These are phyloP conservation scores for Linum usitatissimum DNA, from an alignment of 345 rosid genomes.

Conservation along the genomic window DNA sequence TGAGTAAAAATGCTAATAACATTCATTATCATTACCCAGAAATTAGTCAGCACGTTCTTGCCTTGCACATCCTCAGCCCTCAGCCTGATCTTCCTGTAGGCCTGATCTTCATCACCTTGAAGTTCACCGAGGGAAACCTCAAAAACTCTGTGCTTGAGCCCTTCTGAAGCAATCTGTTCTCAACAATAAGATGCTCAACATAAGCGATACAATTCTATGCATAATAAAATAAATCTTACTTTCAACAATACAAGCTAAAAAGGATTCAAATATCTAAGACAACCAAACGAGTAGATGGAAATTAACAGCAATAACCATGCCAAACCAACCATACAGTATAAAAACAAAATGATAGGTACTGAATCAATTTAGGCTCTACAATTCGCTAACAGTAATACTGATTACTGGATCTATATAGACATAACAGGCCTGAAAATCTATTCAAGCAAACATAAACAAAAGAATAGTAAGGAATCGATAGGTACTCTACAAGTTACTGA, in stretches of 20 bases:
- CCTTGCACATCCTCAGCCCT: constrained; percentile 98
- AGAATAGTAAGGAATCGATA: too few species aligned
- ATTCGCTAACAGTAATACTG: not conserved
- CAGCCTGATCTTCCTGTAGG: constrained; percentile 83
- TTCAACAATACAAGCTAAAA: too few species aligned
- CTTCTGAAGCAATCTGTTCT: constrained; percentile 89
- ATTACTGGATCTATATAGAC: not conserved
- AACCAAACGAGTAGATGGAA: not conserved
- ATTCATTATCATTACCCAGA: constrained; percentile 12
- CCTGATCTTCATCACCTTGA: constrained; percentile 68
- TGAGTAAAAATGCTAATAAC: not conserved
- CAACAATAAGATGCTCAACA: not conserved
- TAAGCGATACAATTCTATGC: not conserved
- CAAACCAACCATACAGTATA: too few species aligned
- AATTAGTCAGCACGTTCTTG: constrained; percentile 21
- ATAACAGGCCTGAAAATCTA: not conserved
- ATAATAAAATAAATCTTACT: too few species aligned
- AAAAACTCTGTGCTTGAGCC: constrained; percentile 81
- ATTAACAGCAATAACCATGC: not conserved
- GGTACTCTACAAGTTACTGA: constrained; percentile 10
- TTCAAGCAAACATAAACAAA: not conserved
- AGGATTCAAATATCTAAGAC: too few species aligned
- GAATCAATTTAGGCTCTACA: not conserved
- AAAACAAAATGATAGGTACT: not conserved
- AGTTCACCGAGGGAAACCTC: constrained; percentile 90